Evolutionary conservation across 306 rosid species (phyloP), one percentile per base, ranked within the genome.

Genomic region (Lotus japonicus): DNA sequence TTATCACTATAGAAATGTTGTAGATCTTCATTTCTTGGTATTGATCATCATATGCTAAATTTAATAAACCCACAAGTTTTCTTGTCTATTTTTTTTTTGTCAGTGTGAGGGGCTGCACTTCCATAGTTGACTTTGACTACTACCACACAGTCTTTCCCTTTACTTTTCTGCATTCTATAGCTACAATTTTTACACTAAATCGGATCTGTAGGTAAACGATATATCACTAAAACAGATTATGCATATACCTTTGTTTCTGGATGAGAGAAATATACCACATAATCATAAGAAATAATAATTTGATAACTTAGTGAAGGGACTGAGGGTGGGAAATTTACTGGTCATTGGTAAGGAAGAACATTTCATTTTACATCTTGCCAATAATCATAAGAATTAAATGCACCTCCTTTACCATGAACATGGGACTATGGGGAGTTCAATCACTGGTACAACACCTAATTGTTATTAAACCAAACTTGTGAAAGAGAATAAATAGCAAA

Each of bases 61-160:
- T 74, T 12, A 19, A 46, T 17, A 3, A n/a, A 14, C 53, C 23
- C 70, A 11, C 8, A 3, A 9, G 3, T 60, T 76, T 68, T 21
- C 26, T 21, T 21, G 26, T 21, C 2, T 21, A 21, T 21, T 21
- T 21, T 21, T 1, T 21, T 21, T 21, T n/a, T n/a, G n/a, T n/a
- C n/a, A 21, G 26, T 21, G 4, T 26, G 31, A 26, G 31, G 31
- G 31, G 2, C 31, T 57, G 33, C 9, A 55, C 68, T 68, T 56
- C 39, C 42, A 11, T 70, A 41, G 54, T 75, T 75, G 56, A 75
- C 67, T 58, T 71, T 70, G 67, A 75, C 71, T 36, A 3, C 43
- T 8, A 5, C 11, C 38, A 61, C 17, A 1, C 9, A 36, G 26
- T 31, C 43, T 56, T 13, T n/a, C n/a, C 57, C 59, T 51, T 73